phyloP scores from a whole-genome alignment of 208 protist species.

The Acanthamoeba lugdunensis region DNA sequence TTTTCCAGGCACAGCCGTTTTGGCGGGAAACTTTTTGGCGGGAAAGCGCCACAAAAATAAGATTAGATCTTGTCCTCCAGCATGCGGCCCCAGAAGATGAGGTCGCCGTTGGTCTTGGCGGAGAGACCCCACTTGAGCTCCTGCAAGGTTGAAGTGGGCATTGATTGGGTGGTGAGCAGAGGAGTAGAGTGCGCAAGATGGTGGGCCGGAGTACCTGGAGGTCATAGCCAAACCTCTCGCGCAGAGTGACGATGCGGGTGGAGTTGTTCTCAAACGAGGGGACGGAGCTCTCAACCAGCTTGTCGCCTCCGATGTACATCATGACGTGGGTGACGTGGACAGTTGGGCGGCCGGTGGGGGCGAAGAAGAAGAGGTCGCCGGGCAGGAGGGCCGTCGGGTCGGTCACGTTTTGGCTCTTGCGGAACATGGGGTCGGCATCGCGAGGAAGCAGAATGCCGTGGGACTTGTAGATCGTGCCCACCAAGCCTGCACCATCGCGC shows the following conservation, averaged over 20 bases:
- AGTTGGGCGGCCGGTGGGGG: not conserved
- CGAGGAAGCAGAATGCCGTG: constrained; percentile 63
- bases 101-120: constrained; percentile 41
- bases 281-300: constrained; percentile 54
- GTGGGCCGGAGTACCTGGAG: not conserved
- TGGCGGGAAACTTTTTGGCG: constrained; percentile 1
- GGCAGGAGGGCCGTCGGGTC: constrained; percentile 17
- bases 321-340: constrained; percentile 60
- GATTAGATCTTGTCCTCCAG: not conserved
- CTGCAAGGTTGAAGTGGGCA: not conserved
- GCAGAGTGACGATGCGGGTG: constrained; percentile 44
- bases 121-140: constrained; percentile 28
- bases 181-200: not conserved
- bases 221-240: constrained; percentile 49
- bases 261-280: constrained; percentile 50
- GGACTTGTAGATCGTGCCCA: constrained; percentile 65
- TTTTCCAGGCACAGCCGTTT: not conserved
- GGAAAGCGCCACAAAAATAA: not conserved
- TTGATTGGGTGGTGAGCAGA: not conserved
- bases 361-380: constrained; percentile 69
- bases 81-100: constrained; percentile 49
- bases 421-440: constrained; percentile 63
- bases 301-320: constrained; percentile 65
- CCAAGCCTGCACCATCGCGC: constrained; percentile 9
- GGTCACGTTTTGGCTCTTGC: constrained; percentile 66